Percentiles rank a stretch among this genome's conserved stretches.
Evolutionary conservation across 2,329 filamentous ascomycete species (phyloP).

Genomic region (Ophiostoma sp.): DNA sequence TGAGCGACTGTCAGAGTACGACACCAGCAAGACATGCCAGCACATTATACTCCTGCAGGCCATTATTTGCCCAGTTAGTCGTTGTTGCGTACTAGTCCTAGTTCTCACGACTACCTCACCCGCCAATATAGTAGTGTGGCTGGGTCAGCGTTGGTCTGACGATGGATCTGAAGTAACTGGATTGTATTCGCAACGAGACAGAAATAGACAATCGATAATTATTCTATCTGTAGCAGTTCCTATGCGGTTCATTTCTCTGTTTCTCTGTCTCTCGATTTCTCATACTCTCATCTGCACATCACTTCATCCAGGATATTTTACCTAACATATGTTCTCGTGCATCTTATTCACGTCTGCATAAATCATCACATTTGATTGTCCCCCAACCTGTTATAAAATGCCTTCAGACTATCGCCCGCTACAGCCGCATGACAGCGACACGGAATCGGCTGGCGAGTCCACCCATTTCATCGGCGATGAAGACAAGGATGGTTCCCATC

Average conservation of each 20-base stretch:
- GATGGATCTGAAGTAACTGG: neutral
- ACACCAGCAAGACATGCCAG: neutral
- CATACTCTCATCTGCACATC: too few species aligned
- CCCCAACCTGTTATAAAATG: neutral
- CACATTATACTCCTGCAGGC: neutral
- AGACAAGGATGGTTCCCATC: neutral
- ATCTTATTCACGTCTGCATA: too few species aligned
- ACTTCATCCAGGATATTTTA: too few species aligned
- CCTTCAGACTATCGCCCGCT: neutral
- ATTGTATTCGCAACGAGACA: neutral
- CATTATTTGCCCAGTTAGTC: neutral
- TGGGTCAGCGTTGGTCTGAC: neutral
- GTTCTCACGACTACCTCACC: neutral
- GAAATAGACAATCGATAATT: neutral
- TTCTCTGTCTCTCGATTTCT: too few species aligned
- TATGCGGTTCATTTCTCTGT: too few species aligned
- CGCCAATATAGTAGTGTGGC: neutral
- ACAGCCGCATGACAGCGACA: neutral
- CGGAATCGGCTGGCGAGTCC: neutral
- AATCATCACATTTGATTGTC: too few species aligned
- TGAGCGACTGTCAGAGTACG: slow-evolving; percentile 2
- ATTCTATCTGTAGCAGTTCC: too few species aligned
- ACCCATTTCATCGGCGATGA: neutral
- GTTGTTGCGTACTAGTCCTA: neutral
- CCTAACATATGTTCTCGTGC: too few species aligned